Percentiles rank a stretch among this genome's conserved stretches.
Conservation (phyloP, 2,329 filamentous ascomycete species). For the Hirsutella rhossiliensis region DNA sequence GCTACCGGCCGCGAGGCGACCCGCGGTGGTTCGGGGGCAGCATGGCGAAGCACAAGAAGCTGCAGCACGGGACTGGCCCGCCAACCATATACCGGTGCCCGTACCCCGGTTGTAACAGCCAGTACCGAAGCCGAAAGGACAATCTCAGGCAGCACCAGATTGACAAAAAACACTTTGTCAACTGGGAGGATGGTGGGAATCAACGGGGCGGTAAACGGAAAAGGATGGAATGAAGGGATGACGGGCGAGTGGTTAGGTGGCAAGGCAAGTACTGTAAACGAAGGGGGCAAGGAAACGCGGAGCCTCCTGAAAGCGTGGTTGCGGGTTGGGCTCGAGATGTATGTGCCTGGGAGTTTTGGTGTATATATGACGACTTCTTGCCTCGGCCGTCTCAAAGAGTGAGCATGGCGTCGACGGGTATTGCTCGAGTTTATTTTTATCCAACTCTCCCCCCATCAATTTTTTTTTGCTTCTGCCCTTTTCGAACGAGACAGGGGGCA, state of each 20-base stretch:
- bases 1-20: slow-evolving; percentile 42
- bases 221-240: slow-evolving; percentile 19
- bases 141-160: slow-evolving; percentile 45
- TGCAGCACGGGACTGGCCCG: slow-evolving; percentile 36
- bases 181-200: slow-evolving; percentile 22
- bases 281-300: too few relatives aligned
- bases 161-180: slow-evolving; percentile 42
- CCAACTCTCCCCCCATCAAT: too few relatives aligned
- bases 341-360: too few relatives aligned
- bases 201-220: slow-evolving; percentile 28
- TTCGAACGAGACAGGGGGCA: too few relatives aligned
- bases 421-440: too few relatives aligned
- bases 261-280: too few relatives aligned
- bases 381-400: too few relatives aligned
- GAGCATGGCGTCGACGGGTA: too few relatives aligned
- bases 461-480: too few relatives aligned
- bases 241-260: neutral
- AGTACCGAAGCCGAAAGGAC: slow-evolving; percentile 43
- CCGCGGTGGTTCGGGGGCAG: slow-evolving; percentile 47
- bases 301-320: too few relatives aligned
- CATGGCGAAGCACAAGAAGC: slow-evolving; percentile 46
- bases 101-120: slow-evolving; percentile 40
- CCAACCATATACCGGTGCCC: slow-evolving; percentile 40
- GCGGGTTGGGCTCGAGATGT: too few relatives aligned
- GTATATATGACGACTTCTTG: too few relatives aligned